Evolutionary conservation across 2,329 filamentous ascomycete species (phyloP).

Genomic region (Aureobasidium pullulans): DNA sequence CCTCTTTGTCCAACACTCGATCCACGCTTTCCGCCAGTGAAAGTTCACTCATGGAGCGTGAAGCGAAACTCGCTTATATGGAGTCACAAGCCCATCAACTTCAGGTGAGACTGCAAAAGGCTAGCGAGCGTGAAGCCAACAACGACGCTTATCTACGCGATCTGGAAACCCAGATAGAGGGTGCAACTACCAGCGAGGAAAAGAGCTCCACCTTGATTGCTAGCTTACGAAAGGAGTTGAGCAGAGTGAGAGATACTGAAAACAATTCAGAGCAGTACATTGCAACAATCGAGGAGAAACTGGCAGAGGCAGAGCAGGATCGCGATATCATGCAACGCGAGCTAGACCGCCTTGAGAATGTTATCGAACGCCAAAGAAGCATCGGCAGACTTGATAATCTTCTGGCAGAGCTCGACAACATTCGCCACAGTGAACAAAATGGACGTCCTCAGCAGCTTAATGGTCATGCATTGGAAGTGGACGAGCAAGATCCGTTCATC

Average conservation of each 20-base stretch:
- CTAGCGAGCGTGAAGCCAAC: slow-evolving; percentile 82
- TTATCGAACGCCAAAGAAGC: slow-evolving; percentile 90
- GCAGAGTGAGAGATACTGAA: slow-evolving; percentile 82
- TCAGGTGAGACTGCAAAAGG: slow-evolving; percentile 81
- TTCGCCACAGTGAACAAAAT: slow-evolving; percentile 31
- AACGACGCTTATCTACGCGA: slow-evolving; percentile 92
- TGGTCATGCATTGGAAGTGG: slow-evolving; percentile 28
- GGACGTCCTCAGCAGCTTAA: slow-evolving; percentile 24
- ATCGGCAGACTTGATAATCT: slow-evolving; percentile 91
- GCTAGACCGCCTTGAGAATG: slow-evolving; percentile 86
- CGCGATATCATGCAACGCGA: slow-evolving; percentile 95
- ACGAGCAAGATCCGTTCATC: not conserved
- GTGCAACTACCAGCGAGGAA: slow-evolving; percentile 84
- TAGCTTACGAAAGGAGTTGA: slow-evolving; percentile 86
- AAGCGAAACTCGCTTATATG: slow-evolving; percentile 85
- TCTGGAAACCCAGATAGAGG: slow-evolving; percentile 82
- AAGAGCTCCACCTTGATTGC: slow-evolving; percentile 79
- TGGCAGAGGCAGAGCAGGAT: slow-evolving; percentile 94
- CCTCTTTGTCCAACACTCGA: slow-evolving; percentile 82
- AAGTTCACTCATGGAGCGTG: slow-evolving; percentile 80
- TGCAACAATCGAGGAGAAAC: slow-evolving; percentile 86
- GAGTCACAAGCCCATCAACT: slow-evolving; percentile 90
- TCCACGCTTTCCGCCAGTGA: slow-evolving; percentile 77
- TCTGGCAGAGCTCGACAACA: slow-evolving; percentile 77
- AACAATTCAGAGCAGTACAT: slow-evolving; percentile 92